phyloP scores from a whole-genome alignment of 169 alveolate species.

The Besnoitia besnoiti region DNA sequence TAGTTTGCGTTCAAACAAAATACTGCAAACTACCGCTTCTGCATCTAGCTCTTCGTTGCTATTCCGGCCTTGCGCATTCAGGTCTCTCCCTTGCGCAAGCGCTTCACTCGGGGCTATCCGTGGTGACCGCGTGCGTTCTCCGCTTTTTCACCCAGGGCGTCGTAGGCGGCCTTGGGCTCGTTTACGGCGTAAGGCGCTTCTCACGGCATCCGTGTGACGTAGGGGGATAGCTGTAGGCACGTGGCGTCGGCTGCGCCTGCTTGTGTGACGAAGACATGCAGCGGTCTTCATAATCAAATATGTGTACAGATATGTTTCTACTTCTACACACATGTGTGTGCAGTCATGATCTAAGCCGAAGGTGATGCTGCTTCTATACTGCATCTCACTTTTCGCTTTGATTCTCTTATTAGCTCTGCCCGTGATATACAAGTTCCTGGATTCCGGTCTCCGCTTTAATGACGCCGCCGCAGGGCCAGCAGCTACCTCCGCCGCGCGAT shows the following conservation, averaged over 20 bases:
- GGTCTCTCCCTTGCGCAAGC: conserved; percentile 11
- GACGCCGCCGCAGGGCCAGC: neutral
- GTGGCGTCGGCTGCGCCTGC: neutral
- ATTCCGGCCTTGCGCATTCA: too few relatives aligned
- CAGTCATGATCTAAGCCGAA: too few relatives aligned
- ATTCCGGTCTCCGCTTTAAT: neutral
- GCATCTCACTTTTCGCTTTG: too few relatives aligned
- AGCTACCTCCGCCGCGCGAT: neutral
- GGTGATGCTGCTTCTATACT: too few relatives aligned
- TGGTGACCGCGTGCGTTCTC: neutral
- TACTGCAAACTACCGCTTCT: too few relatives aligned
- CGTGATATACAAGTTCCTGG: too few relatives aligned
- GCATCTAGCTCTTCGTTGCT: too few relatives aligned
- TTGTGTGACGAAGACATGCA: neutral
- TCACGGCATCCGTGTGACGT: neutral
- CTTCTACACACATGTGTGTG: neutral
- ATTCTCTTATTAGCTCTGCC: too few relatives aligned
- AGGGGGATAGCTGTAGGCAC: neutral
- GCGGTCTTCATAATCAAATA: too few relatives aligned
- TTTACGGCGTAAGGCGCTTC: neutral
- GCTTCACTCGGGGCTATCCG: conserved; percentile 22
- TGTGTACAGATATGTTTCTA: too few relatives aligned
- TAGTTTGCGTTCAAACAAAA: too few relatives aligned
- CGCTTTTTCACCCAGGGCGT: conserved; percentile 33
- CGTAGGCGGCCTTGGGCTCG: neutral